Base-by-base conservation (phyloP, 805 yeast genomes). In the Sungouiozyma ichnusensis region DNA sequence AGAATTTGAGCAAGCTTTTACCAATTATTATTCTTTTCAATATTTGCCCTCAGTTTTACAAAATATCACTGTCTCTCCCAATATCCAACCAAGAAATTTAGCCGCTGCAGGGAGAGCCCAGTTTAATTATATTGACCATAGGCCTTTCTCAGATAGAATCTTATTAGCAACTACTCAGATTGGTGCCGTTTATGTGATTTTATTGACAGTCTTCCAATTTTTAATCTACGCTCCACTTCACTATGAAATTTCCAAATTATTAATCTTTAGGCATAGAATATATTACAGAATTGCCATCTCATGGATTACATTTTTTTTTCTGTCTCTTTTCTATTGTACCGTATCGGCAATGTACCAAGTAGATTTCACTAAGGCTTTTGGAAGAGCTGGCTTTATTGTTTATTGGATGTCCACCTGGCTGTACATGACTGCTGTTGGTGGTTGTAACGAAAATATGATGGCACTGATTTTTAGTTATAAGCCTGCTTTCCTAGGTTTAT, bases 371-470 rank as follows among this genome's bases (percentile, higher is more conserved):
- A 52, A 40, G 2, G 62, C 85, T 0, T 82, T 76, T 65, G 87
- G 85, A 1, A 67, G 62, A 33, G 75, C 78, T 8, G 94, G 94
- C 0, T 84, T 83, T 59, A 71, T 84, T 35, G 79, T 84, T 1
- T 74, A 73, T 49, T 85, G 94, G 94, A 69, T 79, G 74, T 49
- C 77, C 16, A 69, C 78, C 3, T 85, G 65, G 56, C 50, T 84
- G 38, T 73, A 85, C 4, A 79, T 84, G 85, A 63, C 77, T 47
- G 84, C 88, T 0, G 81, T 82, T 20, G 94, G 92, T 45, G 76
- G 82, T 38, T 79, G 81, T 17, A 81, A 79, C 54, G 92, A 85
- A 58, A 76, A 79, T 47, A 63, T 73, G 48, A 76, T 79, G 0
- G 55, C 76, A 57, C 27, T 81, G 6, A 53, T 73, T 3, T 63